These are phyloP conservation scores for Colletotrichum destructivum DNA, from an alignment of 2,329 filamentous ascomycete species.

Conservation along the genomic window DNA sequence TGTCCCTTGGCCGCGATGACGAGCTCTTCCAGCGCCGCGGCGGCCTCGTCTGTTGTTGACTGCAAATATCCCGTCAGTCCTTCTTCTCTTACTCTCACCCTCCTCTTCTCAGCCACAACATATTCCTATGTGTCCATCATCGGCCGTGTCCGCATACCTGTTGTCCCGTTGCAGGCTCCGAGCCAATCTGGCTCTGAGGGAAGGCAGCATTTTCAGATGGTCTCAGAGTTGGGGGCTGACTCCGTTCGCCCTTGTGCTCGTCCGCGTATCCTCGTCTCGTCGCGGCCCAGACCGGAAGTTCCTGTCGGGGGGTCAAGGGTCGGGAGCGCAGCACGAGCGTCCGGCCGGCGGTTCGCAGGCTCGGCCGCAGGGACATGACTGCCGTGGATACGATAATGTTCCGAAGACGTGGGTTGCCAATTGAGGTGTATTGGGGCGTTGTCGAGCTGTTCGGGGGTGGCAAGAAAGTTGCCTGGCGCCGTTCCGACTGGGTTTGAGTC, in stretches of 20 bases:
- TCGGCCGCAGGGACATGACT: conserved; percentile 70
- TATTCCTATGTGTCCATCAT: conserved; percentile 2
- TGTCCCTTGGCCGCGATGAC: conserved; percentile 14
- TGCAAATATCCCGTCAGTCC: conserved; percentile 20
- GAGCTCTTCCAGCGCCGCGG: conserved; percentile 34
- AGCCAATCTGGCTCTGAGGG: conserved; percentile 1
- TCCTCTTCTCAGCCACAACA: background rate
- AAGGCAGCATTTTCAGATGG: conserved; percentile 4
- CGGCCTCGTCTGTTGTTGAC: conserved; percentile 35
- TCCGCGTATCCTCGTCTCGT: conserved; percentile 48
- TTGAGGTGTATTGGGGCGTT: conserved; percentile 1
- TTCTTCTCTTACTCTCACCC: background rate
- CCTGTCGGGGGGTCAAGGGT: conserved; percentile 48
- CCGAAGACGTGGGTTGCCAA: background rate
- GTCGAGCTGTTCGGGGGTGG: background rate
- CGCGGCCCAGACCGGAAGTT: conserved; percentile 47
- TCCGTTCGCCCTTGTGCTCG: conserved; percentile 39
- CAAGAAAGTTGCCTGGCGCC: conserved; percentile 3
- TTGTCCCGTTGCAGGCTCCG: conserved; percentile 12
- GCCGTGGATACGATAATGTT: background rate
- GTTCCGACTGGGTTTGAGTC: conserved; percentile 1
- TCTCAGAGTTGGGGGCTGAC: conserved; percentile 21
- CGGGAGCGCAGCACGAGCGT: conserved; percentile 57
- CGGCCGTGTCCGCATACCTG: conserved; percentile 20
- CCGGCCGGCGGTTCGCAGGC: conserved; percentile 61